These are phyloP conservation scores for Termitomyces sp. DNA, from an alignment of 768 basidiomycete species.

Conservation along the genomic window DNA sequence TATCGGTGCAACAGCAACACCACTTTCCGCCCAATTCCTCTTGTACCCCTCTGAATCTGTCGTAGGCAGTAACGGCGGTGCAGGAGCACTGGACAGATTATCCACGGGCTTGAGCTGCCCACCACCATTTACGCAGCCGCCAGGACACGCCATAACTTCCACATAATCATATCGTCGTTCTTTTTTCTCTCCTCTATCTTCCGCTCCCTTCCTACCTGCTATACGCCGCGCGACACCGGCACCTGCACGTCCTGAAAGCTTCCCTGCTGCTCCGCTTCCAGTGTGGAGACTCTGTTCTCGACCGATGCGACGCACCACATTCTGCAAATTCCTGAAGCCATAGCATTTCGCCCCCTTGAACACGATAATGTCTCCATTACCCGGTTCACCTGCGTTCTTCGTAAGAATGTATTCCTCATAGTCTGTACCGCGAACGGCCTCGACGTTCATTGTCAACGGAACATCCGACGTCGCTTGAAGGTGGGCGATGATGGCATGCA, in stretches of 20 bases:
- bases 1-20: constrained; percentile 29
- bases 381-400: constrained; percentile 23
- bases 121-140: constrained; percentile 96
- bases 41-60: constrained; percentile 60
- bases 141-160: constrained; percentile 98
- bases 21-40: constrained; percentile 56
- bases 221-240: constrained; percentile 17
- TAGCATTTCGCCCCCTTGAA: constrained; percentile 96
- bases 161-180: constrained; percentile 78
- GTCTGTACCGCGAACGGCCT: constrained; percentile 65
- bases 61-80: constrained; percentile 13
- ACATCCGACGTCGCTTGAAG: constrained; percentile 36
- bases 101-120: constrained; percentile 63
- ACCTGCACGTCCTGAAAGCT: constrained; percentile 23
- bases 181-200: constrained; percentile 25
- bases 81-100: neutral
- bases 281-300: constrained; percentile 74
- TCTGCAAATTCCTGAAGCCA: constrained; percentile 96
- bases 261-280: constrained; percentile 63
- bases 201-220: constrained; percentile 28
- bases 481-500: constrained; percentile 69
- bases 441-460: constrained; percentile 46
- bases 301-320: constrained; percentile 91
- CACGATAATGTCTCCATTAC: constrained; percentile 48
- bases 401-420: constrained; percentile 69